A percentile compares a stretch with the other conserved stretches of the same genome.
Conservation (phyloP, 441 rosid species). For the Macaranga tanarius region DNA sequence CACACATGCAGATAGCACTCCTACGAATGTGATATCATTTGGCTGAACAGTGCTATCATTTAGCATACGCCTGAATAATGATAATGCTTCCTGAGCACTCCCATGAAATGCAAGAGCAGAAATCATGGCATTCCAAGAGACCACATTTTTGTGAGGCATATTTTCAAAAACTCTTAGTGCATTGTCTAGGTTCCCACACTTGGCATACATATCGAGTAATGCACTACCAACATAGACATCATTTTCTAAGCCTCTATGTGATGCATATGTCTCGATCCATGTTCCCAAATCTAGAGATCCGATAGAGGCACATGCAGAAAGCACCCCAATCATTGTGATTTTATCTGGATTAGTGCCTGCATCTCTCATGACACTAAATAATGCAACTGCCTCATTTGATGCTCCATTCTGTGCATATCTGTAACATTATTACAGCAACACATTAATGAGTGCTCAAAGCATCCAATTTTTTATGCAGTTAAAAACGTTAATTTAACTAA, state of each 20-base stretch:
- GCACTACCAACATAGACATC: slow-evolving; percentile 70
- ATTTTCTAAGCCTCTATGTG: slow-evolving; percentile 37
- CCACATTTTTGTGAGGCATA: slow-evolving; percentile 70
- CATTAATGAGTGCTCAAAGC: slow-evolving; percentile 15
- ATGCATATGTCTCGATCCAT: slow-evolving; percentile 53
- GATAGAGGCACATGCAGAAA: slow-evolving; percentile 75
- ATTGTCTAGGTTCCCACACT: slow-evolving; percentile 67
- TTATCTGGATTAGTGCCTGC: slow-evolving; percentile 43
- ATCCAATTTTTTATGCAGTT: background rate
- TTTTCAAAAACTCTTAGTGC: slow-evolving; percentile 63
- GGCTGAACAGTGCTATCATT: slow-evolving; percentile 44
- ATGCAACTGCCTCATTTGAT: slow-evolving; percentile 59
- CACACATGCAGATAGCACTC: slow-evolving; percentile 81
- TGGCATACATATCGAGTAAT: slow-evolving; percentile 83
- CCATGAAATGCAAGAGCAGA: slow-evolving; percentile 80
- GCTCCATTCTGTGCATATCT: slow-evolving; percentile 82
- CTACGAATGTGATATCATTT: slow-evolving; percentile 70
- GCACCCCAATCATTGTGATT: slow-evolving; percentile 53
- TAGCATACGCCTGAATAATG: slow-evolving; percentile 55
- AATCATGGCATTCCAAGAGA: slow-evolving; percentile 92
- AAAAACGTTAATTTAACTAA: background rate
- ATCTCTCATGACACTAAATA: slow-evolving; percentile 55
- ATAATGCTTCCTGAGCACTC: slow-evolving; percentile 59
- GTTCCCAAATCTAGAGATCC: slow-evolving; percentile 79
- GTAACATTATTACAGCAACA: slow-evolving; percentile 20